Evolutionary conservation across 2,329 filamentous ascomycete species (phyloP).

Genomic region (Fusarium globosum): DNA sequence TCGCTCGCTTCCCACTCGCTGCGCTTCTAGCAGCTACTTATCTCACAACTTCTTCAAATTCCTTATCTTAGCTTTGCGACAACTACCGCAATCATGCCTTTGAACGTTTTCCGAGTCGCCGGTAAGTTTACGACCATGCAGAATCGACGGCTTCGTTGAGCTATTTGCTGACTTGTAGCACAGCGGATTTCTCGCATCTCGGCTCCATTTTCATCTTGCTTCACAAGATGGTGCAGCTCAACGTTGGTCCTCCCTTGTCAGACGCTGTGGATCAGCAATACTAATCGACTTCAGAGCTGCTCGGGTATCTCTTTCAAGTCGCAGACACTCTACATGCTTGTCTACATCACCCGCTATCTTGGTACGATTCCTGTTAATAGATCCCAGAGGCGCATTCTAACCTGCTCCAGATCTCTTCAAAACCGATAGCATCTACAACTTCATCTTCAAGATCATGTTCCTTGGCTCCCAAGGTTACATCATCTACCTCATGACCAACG

Average conservation of each 20-base stretch:
- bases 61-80: constrained; percentile 27
- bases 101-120: constrained; percentile 69
- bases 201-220: constrained; percentile 93
- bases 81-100: constrained; percentile 53
- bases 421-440: constrained; percentile 88
- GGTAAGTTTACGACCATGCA: constrained; percentile 54
- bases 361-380: constrained; percentile 59
- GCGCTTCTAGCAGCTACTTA: constrained; percentile 31
- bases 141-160: background rate
- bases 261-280: constrained; percentile 23
- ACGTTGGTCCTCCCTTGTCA: constrained; percentile 66
- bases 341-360: constrained; percentile 94
- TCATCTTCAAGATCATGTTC: constrained; percentile 95
- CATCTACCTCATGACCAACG: constrained; percentile 96
- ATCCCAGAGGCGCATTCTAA: constrained; percentile 1
- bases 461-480: constrained; percentile 91
- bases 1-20: constrained; percentile 31
- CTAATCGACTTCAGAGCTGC: constrained; percentile 76
- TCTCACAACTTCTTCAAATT: constrained; percentile 1
- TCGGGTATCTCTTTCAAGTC: constrained; percentile 99
- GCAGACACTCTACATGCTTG: constrained; percentile 91
- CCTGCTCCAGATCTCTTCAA: constrained; percentile 79
- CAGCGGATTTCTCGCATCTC: constrained; percentile 95
- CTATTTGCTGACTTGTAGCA: constrained; percentile 33
- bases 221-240: constrained; percentile 95